Evolutionary conservation across 495 filamentous ascomycete species (phyloP), one percentile per base, ranked within the genome.

Genomic region (Thermothielavioides terrestris): DNA sequence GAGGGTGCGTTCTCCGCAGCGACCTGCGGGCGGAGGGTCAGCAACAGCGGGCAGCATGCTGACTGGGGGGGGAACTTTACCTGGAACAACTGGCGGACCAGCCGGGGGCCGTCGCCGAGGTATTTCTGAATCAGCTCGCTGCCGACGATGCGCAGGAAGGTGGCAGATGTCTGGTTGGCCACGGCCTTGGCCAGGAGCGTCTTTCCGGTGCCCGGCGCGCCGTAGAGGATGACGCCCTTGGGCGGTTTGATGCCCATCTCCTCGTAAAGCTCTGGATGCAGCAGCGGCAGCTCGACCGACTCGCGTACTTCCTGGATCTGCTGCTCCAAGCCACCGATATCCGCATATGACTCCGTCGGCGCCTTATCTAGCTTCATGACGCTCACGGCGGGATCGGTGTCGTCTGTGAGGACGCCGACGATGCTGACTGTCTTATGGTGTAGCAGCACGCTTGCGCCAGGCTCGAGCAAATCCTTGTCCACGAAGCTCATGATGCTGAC

Each of bases 401-500:
- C 92, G 59, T 97, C 92, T 3, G 92, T 96, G 57, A 99, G 75
- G 15, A 99, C 92, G 64, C 92, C 92, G 37, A 99, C 92, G 42
- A 99, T 95, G 9, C 89, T 95, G 27, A 97, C 94, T 17, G 85
- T 89, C 70, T 99, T 99, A 70, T 99, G 92, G 61, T 99, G 92
- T 39, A 99, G 74, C 25, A 99, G 74, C 50, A 99, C 91, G 61
- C 88, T 95, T 15, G 92, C 90, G 45, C 92, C 92, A 5, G 92
- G 92, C 67, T 99, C 92, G 14, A 99, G 80, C 10, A 99, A 78
- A 61, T 99, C 92, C 70, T 99, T 99, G 74, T 99, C 92, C 32
- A 99, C 92, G 59, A 99, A 99, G 34, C 91, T 96, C 92, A 99
- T 99, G 77, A 99, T 99, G 43, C 89, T 95, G 51, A 99, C 92